phyloP scores from a whole-genome alignment of 148 eudicot species.

The Camellia lanceoleosa region DNA sequence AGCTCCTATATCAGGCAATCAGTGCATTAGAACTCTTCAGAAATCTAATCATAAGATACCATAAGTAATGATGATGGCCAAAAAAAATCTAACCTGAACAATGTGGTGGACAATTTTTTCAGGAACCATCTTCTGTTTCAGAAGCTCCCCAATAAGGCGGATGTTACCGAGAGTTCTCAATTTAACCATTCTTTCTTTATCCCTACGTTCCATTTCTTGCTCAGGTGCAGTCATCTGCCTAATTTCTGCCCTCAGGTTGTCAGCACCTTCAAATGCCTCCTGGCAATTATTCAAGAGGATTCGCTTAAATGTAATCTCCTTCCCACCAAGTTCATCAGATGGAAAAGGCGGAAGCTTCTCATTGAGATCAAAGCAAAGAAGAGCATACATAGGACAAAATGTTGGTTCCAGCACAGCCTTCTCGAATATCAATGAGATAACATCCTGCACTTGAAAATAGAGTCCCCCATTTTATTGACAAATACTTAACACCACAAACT shows the following conservation, averaged over 20 bases:
- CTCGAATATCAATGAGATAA: conserved; percentile 91
- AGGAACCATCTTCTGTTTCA: conserved; percentile 97
- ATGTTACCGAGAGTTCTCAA: conserved; percentile 96
- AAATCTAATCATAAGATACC: neutral
- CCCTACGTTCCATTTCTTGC: conserved; percentile 83
- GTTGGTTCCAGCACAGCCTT: conserved; percentile 98
- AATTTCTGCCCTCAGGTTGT: conserved; percentile 65
- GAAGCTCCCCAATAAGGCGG: conserved; percentile 95
- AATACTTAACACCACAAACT: no score
- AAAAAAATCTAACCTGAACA: conserved; percentile 57
- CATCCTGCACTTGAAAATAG: conserved; percentile 54
- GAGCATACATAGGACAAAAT: conserved; percentile 95
- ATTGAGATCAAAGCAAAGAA: conserved; percentile 81
- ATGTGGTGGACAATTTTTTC: conserved; percentile 97
- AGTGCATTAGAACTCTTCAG: neutral
- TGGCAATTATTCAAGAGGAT: conserved; percentile 85
- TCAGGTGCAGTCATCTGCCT: conserved; percentile 79
- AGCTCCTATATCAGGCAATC: conserved; percentile 51
- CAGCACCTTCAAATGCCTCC: conserved; percentile 98
- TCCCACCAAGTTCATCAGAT: conserved; percentile 80
- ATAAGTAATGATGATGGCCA: neutral
- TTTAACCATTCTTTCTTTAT: conserved; percentile 78
- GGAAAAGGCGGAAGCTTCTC: conserved; percentile 80
- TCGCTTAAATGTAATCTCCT: conserved; percentile 84
- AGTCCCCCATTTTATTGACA: conserved; percentile 7